Evolutionary conservation across 2,329 filamentous ascomycete species (phyloP), one percentile per base, ranked within the genome.

Genomic region (Fusarium penzigii): DNA sequence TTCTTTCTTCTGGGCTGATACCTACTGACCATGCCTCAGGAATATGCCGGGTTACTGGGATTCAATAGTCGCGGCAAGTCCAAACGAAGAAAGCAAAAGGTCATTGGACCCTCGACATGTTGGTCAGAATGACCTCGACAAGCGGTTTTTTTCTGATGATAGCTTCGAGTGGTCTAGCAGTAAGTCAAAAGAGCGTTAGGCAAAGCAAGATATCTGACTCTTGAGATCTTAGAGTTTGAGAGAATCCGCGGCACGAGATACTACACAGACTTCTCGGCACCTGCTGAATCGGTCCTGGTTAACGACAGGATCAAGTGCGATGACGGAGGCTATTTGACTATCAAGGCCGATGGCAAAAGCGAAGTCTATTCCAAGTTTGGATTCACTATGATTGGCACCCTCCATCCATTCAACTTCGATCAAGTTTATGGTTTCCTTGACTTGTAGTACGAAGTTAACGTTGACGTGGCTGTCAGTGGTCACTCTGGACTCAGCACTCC

Each of bases 381-480:
- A 14, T 41, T 48, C 39, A 48, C 38, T 25, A 48, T 48, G 38
- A 48, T 48, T 48, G 45, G 45, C 45, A 48, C 36, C 16, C 45
- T 48, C 25, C 34, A 48, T 29, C 45, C 45, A n/a, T 48, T 42
- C 38, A 42, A 48, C 38, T 34, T 48, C 34, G 45, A 42, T 17
- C 20, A 40, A 17, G 39, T 42, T 14, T 48, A 48, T 16, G 45
- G 45, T 29, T 48, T 48, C 38, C 36, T 48, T 36, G 45, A 48
- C 25, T 25, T 40, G 3, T 41, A 29, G 29, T 48, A 48, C 34
- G 38, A 42, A n/a, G 29, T 48, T 42, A 39, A 48, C 29, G 36
- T 42, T 20, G 29, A 41, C n/a, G 38, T 48, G 2, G 14, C 16
- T 20, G 45, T 48, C 38, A 48, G 17, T 20, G 45, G 45, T 39